Evolutionary conservation across 345 rosid genomes (phyloP).

Genomic region (Acer yangbiense): DNA sequence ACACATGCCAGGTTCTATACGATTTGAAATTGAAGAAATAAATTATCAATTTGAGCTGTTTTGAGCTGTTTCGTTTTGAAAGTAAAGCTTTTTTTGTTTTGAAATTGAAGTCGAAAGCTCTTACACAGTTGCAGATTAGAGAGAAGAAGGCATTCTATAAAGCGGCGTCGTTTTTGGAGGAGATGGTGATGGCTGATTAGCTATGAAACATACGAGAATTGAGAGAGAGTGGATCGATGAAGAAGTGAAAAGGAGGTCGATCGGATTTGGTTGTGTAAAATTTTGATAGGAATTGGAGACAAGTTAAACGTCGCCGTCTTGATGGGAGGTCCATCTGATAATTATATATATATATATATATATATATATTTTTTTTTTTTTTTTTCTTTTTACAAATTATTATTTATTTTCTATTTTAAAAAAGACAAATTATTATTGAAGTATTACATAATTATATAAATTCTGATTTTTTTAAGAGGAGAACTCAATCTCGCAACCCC

Average conservation of each 20-base stretch:
- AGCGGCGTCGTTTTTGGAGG: neutral
- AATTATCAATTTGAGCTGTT: neutral
- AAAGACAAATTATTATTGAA: too few species aligned
- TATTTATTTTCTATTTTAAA: too few species aligned
- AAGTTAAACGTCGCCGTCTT: constrained; percentile 15
- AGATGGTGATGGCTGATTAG: neutral
- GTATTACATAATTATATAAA: too few species aligned
- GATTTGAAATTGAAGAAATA: neutral
- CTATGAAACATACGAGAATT: neutral
- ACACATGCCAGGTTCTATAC: neutral
- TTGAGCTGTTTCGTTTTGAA: neutral
- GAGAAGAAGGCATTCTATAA: neutral
- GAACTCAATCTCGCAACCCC: too few species aligned
- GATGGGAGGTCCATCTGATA: too few species aligned
- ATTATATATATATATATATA: too few species aligned
- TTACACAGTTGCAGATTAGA: neutral
- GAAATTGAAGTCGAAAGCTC: too few species aligned
- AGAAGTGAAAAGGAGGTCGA: neutral
- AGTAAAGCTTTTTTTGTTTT: too few species aligned
- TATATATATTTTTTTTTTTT: too few species aligned
- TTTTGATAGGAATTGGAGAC: neutral
- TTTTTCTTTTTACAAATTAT: too few species aligned
- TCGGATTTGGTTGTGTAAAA: neutral
- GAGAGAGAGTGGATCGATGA: neutral
- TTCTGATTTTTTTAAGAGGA: too few species aligned